Evolutionary conservation across 1,284 basidiomycete species (phyloP), one percentile per base, ranked within the genome.

Genomic region (Cutaneotrichosporon daszewskae): DNA sequence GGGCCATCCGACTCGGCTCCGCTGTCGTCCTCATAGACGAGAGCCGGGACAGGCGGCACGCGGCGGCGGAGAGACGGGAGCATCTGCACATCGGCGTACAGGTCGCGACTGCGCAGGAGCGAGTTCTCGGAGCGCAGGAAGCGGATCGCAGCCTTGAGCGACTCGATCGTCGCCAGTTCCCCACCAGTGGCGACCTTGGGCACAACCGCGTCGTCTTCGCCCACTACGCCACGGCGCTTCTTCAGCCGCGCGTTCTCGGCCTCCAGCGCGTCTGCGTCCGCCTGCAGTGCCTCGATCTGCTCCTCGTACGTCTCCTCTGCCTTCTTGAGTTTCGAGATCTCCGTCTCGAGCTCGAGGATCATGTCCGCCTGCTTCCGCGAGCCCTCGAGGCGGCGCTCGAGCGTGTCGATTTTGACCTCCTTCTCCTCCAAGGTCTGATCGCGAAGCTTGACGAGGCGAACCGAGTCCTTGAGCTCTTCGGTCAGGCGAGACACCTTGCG

Each of bases 121-220:
- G 86, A 80, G 67, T 98, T 98, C 69, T 98, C 94, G 27, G 78
- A 81, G 16, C 91, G 82, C 22, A 98, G 75, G 78, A 86, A 94
- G 22, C 86, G 81, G 20, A 98, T 80, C 0, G 89, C 89, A 3
- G 84, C 82, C 32, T 87, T 84, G 16, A 97, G 78, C n/a, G 84
- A 84, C 40, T 94, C 87, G 58, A 97, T 80, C 83, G 94, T 65
- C 43, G 34, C 22, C 31, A 11, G 17, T 11, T 7, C 14, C 18
- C 17, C 19, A 16, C 32, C 18, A 49, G 85, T 85, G 0, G 20
- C 31, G 17, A 23, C 36, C 17, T 74, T 78, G 13, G 32, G 32
- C 25, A 33, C 31, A 12, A 22, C 7, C 11, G 7, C 16, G n/a
- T n/a, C n/a, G n/a, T n/a, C n/a, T n/a, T n/a, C n/a, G n/a, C n/a